Conservation (phyloP, 225 moss, liverwort and hornwort species). For the Climacium dendroides region DNA sequence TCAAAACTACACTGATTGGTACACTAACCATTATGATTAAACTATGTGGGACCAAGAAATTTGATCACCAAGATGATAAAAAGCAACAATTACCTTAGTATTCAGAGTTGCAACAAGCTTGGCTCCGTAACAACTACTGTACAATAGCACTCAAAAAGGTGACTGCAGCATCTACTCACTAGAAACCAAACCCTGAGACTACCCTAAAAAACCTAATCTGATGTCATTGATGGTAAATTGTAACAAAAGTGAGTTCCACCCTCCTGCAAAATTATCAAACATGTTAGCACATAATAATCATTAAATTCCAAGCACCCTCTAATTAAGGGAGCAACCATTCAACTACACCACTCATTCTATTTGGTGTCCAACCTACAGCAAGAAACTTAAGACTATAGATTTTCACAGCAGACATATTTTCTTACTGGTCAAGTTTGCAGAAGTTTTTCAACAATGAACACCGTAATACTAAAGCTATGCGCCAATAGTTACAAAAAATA, state of each 20-base stretch:
- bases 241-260: background rate
- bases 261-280: background rate
- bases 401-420: background rate
- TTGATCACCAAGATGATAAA: background rate
- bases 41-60: conserved; percentile 9
- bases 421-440: background rate
- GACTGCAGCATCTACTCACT: background rate
- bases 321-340: background rate
- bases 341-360: background rate
- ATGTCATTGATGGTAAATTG: background rate
- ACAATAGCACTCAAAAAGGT: conserved; percentile 13
- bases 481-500: background rate
- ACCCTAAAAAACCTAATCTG: background rate
- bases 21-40: background rate
- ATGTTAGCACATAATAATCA: background rate
- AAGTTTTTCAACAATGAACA: background rate
- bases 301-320: background rate
- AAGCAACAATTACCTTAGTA: background rate
- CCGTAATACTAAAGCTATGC: background rate
- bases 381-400: background rate
- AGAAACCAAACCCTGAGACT: background rate
- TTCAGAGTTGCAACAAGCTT: conserved; percentile 12
- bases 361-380: background rate
- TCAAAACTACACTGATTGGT: conserved; percentile 4
- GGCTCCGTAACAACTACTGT: conserved; percentile 19